Evolutionary conservation across 306 rosid genomes (phyloP).

Genomic region (Fragaria ananassa): DNA sequence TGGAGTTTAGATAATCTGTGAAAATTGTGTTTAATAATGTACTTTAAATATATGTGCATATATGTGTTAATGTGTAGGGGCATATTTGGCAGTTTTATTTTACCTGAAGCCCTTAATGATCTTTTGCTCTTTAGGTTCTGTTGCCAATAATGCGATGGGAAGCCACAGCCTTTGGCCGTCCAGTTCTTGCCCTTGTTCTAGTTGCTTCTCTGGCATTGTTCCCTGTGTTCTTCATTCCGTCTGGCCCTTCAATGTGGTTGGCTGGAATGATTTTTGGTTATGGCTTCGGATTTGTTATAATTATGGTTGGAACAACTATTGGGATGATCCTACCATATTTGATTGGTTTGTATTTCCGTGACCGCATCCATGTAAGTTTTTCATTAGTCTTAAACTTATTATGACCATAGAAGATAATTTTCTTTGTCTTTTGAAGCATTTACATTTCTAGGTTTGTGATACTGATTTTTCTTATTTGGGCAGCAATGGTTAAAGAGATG

Average conservation of each 20-base stretch:
- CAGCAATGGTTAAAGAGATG: slow-evolving; percentile 92
- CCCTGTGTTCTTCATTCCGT: slow-evolving; percentile 80
- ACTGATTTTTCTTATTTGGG: slow-evolving; percentile 23
- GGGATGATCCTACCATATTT: slow-evolving; percentile 96
- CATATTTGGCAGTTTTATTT: neutral
- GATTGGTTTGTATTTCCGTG: slow-evolving; percentile 78
- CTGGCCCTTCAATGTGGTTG: slow-evolving; percentile 99
- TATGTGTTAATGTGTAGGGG: neutral
- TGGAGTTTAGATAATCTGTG: neutral
- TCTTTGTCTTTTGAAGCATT: neutral
- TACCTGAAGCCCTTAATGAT: slow-evolving; percentile 11
- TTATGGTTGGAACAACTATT: slow-evolving; percentile 93
- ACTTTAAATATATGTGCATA: neutral
- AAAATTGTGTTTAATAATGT: neutral
- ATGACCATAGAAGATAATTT: slow-evolving; percentile 3
- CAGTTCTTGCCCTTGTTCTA: slow-evolving; percentile 79
- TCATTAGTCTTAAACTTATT: neutral
- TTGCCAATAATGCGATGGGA: slow-evolving; percentile 92
- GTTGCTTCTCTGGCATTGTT: slow-evolving; percentile 87
- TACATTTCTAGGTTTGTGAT: slow-evolving; percentile 5
- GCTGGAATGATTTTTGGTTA: slow-evolving; percentile 99
- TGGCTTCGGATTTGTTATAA: slow-evolving; percentile 85
- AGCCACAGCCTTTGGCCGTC: slow-evolving; percentile 97
- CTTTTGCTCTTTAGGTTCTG: slow-evolving; percentile 50
- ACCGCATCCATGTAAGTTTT: slow-evolving; percentile 81